Evolutionary conservation across 2,329 filamentous ascomycete genomes (phyloP).

Genomic region (Curvularia verruculosa): DNA sequence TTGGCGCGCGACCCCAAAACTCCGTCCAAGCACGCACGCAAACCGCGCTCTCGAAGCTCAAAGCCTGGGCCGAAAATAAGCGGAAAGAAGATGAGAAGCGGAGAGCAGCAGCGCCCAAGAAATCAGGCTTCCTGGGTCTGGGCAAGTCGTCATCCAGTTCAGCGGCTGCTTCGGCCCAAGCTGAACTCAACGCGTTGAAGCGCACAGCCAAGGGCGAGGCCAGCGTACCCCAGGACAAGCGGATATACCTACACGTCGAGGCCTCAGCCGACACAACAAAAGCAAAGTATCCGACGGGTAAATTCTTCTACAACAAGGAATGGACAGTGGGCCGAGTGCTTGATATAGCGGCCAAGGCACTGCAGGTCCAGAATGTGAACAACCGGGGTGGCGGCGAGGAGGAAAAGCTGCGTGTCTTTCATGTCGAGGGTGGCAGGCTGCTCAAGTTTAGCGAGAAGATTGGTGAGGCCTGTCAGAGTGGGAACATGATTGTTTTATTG

Average conservation of each 20-base stretch:
- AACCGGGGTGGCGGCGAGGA: slow-evolving; percentile 77
- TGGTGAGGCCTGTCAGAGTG: slow-evolving; percentile 72
- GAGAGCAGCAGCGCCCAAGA: slow-evolving; percentile 22
- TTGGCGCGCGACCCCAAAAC: slow-evolving; percentile 58
- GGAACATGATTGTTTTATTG: slow-evolving; percentile 88
- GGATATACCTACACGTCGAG: slow-evolving; percentile 90
- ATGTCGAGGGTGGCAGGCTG: slow-evolving; percentile 86
- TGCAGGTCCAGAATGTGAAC: slow-evolving; percentile 85
- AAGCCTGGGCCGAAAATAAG: slow-evolving; percentile 80
- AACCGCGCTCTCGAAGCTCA: slow-evolving; percentile 76
- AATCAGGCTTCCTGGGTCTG: slow-evolving; percentile 33
- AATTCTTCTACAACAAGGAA: slow-evolving; percentile 63
- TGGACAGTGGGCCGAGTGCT: slow-evolving; percentile 89
- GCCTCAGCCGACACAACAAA: slow-evolving; percentile 85
- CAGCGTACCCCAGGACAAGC: slow-evolving; percentile 78
- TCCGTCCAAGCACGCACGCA: slow-evolving; percentile 10
- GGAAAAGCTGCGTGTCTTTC: slow-evolving; percentile 84
- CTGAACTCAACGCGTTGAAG: slow-evolving; percentile 79
- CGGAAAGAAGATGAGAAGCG: slow-evolving; percentile 71
- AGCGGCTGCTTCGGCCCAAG: slow-evolving; percentile 65
- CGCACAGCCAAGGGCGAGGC: slow-evolving; percentile 88
- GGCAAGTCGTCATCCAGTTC: slow-evolving; percentile 28
- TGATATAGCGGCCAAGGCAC: slow-evolving; percentile 74
- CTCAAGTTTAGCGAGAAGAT: slow-evolving; percentile 89
- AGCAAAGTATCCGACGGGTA: slow-evolving; percentile 74